Evolutionary conservation across 2,329 filamentous ascomycete species (phyloP), one percentile per base, ranked within the genome.

Genomic region (Didymella glomerata): DNA sequence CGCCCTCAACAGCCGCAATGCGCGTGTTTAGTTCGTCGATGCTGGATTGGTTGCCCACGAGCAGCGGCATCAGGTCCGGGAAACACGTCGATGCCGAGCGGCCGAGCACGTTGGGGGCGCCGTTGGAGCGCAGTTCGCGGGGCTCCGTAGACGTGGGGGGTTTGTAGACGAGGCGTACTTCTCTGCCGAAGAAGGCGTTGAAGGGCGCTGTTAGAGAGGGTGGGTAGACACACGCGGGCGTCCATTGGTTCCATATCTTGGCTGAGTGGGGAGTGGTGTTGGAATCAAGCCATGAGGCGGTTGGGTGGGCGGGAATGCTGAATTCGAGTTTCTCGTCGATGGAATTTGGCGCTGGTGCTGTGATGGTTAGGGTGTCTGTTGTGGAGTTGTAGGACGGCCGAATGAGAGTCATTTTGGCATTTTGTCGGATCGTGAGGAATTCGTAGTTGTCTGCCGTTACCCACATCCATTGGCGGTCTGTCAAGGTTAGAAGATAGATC

Each of bases 401-500:
- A 69, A 89, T 87, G 13, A 88, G 79, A 0, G 87, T 89, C 86
- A 90, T 88, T 38, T 81, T 77, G 4, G 86, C 80, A 59, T 85
- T 83, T 55, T 84, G 78, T 14, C 87, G 85, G 68, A 89, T 89
- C 2, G 87, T 89, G 51, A 88, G 72, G 70, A 89, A 89, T 55
- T 86, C 81, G 48, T 80, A 76, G 4, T 78, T 79, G 16, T 81
- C 76, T 2, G 81, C 80, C 32, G 84, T 81, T 47, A 88, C 80
- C 73, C 89, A 86, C 87, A 89, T 89, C 86, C 87, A 89, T 63
- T 85, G 83, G 7, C 87, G 80, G 70, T 89, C 87, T 75, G 38
- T 7, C 3, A 25, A 16, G n/a, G 48, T 68, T n/a, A 68, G 58
- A 22, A 2, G 2, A 7, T 14, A n/a, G 28, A 24, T 20, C 48